A percentile compares a stretch with the other conserved stretches of the same genome.
Evolutionary conservation across 2,329 filamentous ascomycete species (phyloP).

Genomic region (Alternaria infectoria): DNA sequence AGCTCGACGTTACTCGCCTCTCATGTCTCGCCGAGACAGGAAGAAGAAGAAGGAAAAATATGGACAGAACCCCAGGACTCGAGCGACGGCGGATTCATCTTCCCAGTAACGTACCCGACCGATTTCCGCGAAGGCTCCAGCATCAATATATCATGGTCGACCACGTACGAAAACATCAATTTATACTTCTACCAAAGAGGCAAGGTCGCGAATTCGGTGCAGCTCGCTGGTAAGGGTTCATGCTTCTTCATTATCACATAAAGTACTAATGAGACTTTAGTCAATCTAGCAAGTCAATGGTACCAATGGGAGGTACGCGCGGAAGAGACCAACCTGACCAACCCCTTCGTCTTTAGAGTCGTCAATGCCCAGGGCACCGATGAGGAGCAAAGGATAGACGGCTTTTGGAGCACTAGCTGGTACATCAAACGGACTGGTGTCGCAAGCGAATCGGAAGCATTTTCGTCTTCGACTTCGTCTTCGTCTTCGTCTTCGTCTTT

Average conservation of each 20-base stretch:
- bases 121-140: conserved; percentile 3
- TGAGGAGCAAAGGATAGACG: neutral
- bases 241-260: too few relatives aligned
- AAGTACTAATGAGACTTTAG: too few relatives aligned
- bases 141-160: conserved; percentile 2
- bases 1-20: too few relatives aligned
- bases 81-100: neutral
- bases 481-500: neutral
- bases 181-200: conserved; percentile 4
- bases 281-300: too few relatives aligned
- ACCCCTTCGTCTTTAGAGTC: neutral
- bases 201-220: conserved; percentile 4
- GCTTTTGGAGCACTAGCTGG: neutral
- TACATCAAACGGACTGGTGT: neutral
- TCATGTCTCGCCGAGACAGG: too few relatives aligned
- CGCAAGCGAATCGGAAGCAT: neutral
- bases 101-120: neutral
- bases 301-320: too few relatives aligned
- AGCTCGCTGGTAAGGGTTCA: neutral
- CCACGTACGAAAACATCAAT: neutral
- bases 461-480: too few relatives aligned
- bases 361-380: neutral
- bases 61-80: too few relatives aligned
- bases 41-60: too few relatives aligned
- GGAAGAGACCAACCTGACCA: neutral